phyloP scores from a whole-genome alignment of 2,329 filamentous ascomycete species.

The Truncatella angustata region DNA sequence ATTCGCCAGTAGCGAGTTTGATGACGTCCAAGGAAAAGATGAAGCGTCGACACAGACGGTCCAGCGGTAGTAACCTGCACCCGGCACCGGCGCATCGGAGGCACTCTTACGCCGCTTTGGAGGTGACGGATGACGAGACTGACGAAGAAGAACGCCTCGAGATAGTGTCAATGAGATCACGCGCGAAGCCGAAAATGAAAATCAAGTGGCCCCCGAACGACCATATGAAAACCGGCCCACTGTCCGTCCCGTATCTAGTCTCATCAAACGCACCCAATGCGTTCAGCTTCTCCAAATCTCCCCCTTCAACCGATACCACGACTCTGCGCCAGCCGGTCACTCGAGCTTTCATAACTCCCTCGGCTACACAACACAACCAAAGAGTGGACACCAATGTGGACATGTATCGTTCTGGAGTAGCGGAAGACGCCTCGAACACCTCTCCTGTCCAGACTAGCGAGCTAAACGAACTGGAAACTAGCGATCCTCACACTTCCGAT shows the following conservation, averaged over 20 bases:
- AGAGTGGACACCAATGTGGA: constrained; percentile 11
- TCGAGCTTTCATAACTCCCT: constrained; percentile 1
- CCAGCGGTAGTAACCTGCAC: constrained; percentile 49
- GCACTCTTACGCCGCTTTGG: constrained; percentile 34
- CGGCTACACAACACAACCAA: constrained; percentile 9
- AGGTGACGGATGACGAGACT: constrained; percentile 42
- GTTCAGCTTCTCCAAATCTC: constrained; percentile 40
- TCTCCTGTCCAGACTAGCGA: constrained; percentile 16
- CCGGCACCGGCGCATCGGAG: constrained; percentile 32
- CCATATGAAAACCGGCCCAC: constrained; percentile 28
- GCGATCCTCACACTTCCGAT: constrained; percentile 25
- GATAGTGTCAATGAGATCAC: constrained; percentile 33
- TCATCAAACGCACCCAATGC: constrained; percentile 24
- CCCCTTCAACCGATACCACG: constrained; percentile 13
- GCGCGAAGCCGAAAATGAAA: constrained; percentile 35
- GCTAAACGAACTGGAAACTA: constrained; percentile 20
- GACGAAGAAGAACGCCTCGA: constrained; percentile 43
- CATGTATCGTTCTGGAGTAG: constrained; percentile 4
- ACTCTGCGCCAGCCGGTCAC: background rate
- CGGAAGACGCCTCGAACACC: constrained; percentile 20
- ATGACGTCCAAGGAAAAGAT: constrained; percentile 25
- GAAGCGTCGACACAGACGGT: constrained; percentile 42
- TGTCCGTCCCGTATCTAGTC: constrained; percentile 23
- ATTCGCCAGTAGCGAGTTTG: constrained; percentile 15
- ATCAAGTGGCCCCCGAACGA: constrained; percentile 41